A percentile compares a stretch with the other conserved stretches of the same genome.
Evolutionary conservation across 805 yeast genomes (phyloP).

Genomic region (Saturnispora dispora): DNA sequence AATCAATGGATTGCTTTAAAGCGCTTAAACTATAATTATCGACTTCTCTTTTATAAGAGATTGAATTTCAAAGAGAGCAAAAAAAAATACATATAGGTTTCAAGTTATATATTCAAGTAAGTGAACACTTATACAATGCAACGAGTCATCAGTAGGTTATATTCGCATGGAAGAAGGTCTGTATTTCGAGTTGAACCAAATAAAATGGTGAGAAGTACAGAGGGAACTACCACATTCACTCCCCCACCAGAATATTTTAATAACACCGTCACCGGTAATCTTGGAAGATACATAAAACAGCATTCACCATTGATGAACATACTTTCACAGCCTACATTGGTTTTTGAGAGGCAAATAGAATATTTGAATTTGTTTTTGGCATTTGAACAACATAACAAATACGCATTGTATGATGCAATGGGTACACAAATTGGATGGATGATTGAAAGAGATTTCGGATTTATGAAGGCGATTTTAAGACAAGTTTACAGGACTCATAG

Average conservation of each 20-base stretch:
- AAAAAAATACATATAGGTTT: too few relatives aligned
- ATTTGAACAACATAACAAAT: constrained; percentile 83
- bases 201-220: not conserved
- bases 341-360: constrained; percentile 83
- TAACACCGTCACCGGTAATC: not conserved
- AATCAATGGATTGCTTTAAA: too few relatives aligned
- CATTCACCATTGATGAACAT: constrained; percentile 43
- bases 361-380: constrained; percentile 81
- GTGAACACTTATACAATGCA: not conserved
- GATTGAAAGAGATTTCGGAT: constrained; percentile 71
- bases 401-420: constrained; percentile 58
- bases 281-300: not conserved
- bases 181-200: not conserved
- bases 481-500: constrained; percentile 81
- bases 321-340: constrained; percentile 71
- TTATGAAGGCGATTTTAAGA: constrained; percentile 61
- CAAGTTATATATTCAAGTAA: too few relatives aligned
- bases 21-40: too few relatives aligned
- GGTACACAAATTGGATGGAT: constrained; percentile 76
- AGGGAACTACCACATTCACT: not conserved
- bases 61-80: not conserved
- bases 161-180: not conserved
- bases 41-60: not conserved
- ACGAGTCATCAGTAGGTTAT: constrained; percentile 8
- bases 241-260: not conserved